A percentile compares a stretch with the other conserved stretches of the same genome.
These are phyloP conservation scores for Heterobasidion annosum DNA, from an alignment of 1,284 basidiomycete genomes.

Conservation along the genomic window DNA sequence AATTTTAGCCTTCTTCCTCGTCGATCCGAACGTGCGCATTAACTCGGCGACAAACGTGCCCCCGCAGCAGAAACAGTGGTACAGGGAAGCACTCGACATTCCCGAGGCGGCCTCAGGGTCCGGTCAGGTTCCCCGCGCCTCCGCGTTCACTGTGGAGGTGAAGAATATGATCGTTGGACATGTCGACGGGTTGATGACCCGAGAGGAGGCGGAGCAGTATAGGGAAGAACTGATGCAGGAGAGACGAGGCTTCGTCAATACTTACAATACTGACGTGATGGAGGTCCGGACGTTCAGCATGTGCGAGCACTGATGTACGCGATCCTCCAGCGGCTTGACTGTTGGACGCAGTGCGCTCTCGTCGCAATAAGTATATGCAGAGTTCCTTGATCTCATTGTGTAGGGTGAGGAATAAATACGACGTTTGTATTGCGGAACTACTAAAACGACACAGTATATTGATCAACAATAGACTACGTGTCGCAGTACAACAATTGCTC, in stretches of 20 bases:
- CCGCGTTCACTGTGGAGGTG: not conserved
- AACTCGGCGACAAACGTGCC: constrained; percentile 12
- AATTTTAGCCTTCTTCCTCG: constrained; percentile 23
- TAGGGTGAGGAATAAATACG: too few species aligned
- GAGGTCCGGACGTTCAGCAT: not conserved
- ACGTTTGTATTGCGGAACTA: too few species aligned
- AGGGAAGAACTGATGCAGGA: not conserved
- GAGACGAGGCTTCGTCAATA: not conserved
- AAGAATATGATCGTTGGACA: not conserved
- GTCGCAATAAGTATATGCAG: too few species aligned
- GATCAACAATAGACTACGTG: too few species aligned
- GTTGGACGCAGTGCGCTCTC: too few species aligned
- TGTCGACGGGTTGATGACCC: not conserved
- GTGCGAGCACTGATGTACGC: not conserved
- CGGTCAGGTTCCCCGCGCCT: not conserved
- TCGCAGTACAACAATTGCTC: too few species aligned
- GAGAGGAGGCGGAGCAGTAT: not conserved
- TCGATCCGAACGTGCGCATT: constrained; percentile 16
- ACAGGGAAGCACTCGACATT: constrained; percentile 10
- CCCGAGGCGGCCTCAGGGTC: not conserved
- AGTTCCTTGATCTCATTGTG: too few species aligned
- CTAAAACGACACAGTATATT: too few species aligned
- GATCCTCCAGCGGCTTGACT: too few species aligned
- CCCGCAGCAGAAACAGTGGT: constrained; percentile 13
- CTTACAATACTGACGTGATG: not conserved